Evolutionary conservation across 305 asterid genomes (phyloP).

Genomic region (Solanum aculeatissimum): DNA sequence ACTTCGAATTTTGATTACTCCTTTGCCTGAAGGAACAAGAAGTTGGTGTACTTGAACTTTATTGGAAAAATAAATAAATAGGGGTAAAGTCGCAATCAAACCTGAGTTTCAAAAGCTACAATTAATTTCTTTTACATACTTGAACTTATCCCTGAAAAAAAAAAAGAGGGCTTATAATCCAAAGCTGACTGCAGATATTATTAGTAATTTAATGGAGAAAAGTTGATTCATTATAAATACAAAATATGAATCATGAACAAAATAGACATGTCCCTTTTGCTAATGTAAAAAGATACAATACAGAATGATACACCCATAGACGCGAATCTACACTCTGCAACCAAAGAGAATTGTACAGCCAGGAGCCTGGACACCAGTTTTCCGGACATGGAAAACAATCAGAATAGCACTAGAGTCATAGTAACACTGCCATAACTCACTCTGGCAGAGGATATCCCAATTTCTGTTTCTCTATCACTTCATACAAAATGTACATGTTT

Average conservation of each 20-base stretch:
- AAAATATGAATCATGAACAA: not conserved
- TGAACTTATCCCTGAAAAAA: not conserved
- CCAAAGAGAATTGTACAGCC: not conserved
- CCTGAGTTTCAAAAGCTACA: not conserved
- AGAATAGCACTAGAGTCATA: not conserved
- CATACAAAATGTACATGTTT: not conserved
- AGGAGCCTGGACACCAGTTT: not conserved
- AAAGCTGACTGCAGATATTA: not conserved
- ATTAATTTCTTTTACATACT: not conserved
- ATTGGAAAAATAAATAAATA: not conserved
- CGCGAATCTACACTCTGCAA: not conserved
- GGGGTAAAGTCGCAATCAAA: not conserved
- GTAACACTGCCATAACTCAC: not conserved
- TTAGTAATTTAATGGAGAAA: not conserved
- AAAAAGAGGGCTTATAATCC: not conserved
- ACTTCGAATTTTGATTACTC: not conserved
- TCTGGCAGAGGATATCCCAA: not conserved
- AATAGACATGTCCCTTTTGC: not conserved
- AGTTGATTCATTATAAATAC: not conserved
- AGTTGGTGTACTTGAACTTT: not conserved
- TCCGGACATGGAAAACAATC: not conserved
- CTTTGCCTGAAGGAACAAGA: too few relatives aligned
- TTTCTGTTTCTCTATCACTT: not conserved
- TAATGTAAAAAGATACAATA: not conserved
- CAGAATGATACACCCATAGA: not conserved